Percentiles rank a stretch among this genome's conserved stretches.
Conservation (phyloP, 2,329 filamentous ascomycete species). For the Ophiocordyceps sinensis region DNA sequence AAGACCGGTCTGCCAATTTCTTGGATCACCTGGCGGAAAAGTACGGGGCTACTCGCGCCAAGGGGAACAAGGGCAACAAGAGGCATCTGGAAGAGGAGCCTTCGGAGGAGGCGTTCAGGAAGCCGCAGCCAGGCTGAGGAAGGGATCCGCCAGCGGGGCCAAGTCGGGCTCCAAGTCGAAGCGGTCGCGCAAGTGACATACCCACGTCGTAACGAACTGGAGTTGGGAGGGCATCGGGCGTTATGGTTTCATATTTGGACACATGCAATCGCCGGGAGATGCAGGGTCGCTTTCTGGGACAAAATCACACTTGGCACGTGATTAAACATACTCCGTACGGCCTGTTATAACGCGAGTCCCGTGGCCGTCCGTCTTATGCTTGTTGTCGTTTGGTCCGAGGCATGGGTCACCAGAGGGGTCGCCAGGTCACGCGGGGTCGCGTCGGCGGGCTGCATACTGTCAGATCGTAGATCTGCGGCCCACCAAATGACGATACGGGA, state of each 20-base stretch:
- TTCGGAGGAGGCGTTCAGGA: constrained; percentile 45
- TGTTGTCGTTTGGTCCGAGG: neutral
- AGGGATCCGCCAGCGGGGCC: constrained; percentile 5
- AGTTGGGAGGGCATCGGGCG: neutral
- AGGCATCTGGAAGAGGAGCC: constrained; percentile 46
- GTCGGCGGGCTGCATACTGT: no score
- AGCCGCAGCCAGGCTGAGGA: constrained; percentile 33
- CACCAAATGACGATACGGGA: no score
- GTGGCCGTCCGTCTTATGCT: neutral
- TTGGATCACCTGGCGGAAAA: constrained; percentile 65
- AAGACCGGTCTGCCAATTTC: constrained; percentile 45
- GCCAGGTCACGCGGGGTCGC: neutral
- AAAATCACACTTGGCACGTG: no score
- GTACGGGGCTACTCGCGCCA: constrained; percentile 37
- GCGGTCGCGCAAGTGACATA: neutral
- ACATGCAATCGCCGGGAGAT: neutral
- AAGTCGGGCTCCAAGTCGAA: constrained; percentile 1
- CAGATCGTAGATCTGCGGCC: no score
- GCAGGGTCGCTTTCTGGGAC: neutral
- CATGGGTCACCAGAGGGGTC: neutral
- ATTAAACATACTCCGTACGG: no score
- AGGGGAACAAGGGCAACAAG: constrained; percentile 37
- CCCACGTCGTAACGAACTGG: neutral
- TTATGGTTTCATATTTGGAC: neutral
- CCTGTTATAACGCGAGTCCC: neutral